Conservation (phyloP, 2,329 filamentous ascomycete species). For the Venturia carpophila region DNA sequence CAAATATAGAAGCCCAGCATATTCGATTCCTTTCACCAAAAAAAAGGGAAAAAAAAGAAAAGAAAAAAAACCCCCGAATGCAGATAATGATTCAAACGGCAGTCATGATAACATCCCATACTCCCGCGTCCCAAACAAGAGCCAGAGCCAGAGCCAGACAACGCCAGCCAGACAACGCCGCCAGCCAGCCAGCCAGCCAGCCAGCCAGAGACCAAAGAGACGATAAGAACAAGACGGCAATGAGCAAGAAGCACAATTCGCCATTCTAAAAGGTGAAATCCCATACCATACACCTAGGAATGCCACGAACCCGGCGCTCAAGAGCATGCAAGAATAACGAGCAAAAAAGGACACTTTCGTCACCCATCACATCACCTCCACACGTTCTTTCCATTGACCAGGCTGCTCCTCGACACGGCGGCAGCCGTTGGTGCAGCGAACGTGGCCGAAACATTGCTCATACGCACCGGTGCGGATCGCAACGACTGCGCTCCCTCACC, state of each 20-base stretch:
- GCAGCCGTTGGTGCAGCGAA: constrained; percentile 9
- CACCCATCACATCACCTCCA: neutral
- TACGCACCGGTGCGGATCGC: constrained; percentile 26
- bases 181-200: neutral
- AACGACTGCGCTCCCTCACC: constrained; percentile 18
- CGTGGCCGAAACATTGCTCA: constrained; percentile 20
- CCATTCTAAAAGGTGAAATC: neutral
- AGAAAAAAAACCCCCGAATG: neutral
- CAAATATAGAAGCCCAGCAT: too few relatives aligned
- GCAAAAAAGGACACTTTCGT: neutral
- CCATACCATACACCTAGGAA: neutral
- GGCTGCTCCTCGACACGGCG: constrained; percentile 10
- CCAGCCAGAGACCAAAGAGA: neutral
- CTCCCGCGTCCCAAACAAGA: neutral
- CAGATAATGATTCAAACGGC: neutral
- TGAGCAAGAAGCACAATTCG: neutral
- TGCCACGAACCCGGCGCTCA: neutral
- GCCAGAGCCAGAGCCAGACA: neutral
- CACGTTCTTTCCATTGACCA: constrained; percentile 10
- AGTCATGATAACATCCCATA: neutral
- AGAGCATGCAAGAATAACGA: neutral
- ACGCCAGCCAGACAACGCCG: too few relatives aligned
- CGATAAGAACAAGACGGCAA: neutral
- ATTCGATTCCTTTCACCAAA: too few relatives aligned
- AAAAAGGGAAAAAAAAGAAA: too few relatives aligned